Conservation (phyloP, 2,329 filamentous ascomycete species). For the Aspergillus pseudoglaucus region DNA sequence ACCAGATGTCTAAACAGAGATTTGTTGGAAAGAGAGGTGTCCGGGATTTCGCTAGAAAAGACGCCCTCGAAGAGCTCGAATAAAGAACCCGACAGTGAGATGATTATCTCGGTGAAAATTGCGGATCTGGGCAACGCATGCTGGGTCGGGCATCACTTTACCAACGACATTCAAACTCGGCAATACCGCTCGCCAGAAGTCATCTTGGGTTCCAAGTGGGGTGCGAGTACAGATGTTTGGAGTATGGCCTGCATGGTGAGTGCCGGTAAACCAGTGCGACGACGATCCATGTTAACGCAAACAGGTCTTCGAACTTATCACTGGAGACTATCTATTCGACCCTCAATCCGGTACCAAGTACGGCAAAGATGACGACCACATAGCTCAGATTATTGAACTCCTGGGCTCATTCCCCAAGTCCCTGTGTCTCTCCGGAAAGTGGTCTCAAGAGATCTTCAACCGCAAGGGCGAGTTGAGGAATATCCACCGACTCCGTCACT, state of each 20-base stretch:
- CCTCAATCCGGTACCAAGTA: conserved; percentile 98
- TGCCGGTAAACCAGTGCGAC: conserved; percentile 2
- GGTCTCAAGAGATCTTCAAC: conserved; percentile 98
- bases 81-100: conserved; percentile 45
- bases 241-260: conserved; percentile 98
- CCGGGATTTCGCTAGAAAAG: conserved; percentile 88
- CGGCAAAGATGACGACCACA: conserved; percentile 98
- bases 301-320: conserved; percentile 94
- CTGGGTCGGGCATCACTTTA: conserved; percentile 98
- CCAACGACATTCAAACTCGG: conserved; percentile 96
- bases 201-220: conserved; percentile 94
- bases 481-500: conserved; percentile 92
- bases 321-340: conserved; percentile 96
- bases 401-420: conserved; percentile 90
- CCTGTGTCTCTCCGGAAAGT: conserved; percentile 86
- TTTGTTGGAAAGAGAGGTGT: conserved; percentile 84
- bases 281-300: not conserved
- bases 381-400: conserved; percentile 96
- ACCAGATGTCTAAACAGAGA: conserved; percentile 52
- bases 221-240: conserved; percentile 98
- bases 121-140: conserved; percentile 96
- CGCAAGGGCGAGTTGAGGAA: conserved; percentile 94
- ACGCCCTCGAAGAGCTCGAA: conserved; percentile 36
- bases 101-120: conserved; percentile 94
- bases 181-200: conserved; percentile 97